phyloP scores from a whole-genome alignment of 768 basidiomycete genomes.

The Tricholoma terreum region DNA sequence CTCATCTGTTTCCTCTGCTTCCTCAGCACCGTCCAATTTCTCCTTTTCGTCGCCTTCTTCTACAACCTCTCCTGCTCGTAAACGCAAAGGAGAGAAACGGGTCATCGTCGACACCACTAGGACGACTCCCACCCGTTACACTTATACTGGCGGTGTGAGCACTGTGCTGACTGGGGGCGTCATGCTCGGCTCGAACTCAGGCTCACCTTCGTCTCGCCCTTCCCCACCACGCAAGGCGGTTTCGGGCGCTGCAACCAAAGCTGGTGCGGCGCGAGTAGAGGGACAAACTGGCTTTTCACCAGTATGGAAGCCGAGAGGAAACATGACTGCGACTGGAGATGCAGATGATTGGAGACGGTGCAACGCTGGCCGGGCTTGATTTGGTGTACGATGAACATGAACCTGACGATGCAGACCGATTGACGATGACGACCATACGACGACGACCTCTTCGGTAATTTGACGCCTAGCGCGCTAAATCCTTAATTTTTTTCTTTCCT shows the following conservation, averaged over 20 bases:
- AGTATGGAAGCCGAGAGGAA: not conserved
- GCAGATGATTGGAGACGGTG: not conserved
- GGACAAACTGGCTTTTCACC: not conserved
- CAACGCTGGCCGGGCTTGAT: not conserved
- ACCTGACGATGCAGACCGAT: not conserved
- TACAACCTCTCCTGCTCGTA: not conserved
- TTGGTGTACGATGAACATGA: not conserved
- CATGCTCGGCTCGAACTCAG: slow-evolving; percentile 35
- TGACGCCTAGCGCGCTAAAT: not conserved
- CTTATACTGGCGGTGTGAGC: slow-evolving; percentile 42
- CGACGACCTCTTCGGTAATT: not conserved
- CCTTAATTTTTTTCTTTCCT: no score
- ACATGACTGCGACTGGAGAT: not conserved
- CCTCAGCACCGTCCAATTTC: slow-evolving; percentile 27
- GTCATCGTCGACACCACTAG: slow-evolving; percentile 25
- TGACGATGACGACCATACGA: not conserved
- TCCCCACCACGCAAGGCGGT: not conserved
- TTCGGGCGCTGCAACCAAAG: no score
- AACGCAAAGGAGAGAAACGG: slow-evolving; percentile 4
- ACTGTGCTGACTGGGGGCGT: slow-evolving; percentile 43
- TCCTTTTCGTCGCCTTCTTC: slow-evolving; percentile 3
- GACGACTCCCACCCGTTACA: slow-evolving; percentile 31
- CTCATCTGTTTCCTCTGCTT: slow-evolving; percentile 28
- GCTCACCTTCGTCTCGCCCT: not conserved
- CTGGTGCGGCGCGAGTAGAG: not conserved